Percentiles rank a stretch among this genome's conserved stretches.
phyloP scores from a whole-genome alignment of 208 protist species.

The Acanthamoeba castellanii region DNA sequence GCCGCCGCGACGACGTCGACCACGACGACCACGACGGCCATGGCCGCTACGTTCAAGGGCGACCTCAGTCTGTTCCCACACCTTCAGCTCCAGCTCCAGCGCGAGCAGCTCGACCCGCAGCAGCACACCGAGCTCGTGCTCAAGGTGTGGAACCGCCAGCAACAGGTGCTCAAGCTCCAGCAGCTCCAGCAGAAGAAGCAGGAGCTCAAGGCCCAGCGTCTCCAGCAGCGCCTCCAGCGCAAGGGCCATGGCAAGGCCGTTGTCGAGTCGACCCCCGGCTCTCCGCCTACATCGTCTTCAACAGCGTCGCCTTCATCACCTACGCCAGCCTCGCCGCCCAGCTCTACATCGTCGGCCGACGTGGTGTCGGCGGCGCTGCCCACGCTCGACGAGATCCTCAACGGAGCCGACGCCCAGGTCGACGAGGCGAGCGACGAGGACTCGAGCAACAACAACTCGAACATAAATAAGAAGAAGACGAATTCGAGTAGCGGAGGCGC shows the following conservation, averaged over 20 bases:
- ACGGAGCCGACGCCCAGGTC: background rate
- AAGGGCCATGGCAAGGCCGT: background rate
- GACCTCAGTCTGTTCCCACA: constrained; percentile 20
- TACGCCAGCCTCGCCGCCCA: background rate
- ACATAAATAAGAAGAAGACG: background rate
- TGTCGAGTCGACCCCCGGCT: background rate
- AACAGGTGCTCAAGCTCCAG: constrained; percentile 57
- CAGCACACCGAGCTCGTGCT: constrained; percentile 60
- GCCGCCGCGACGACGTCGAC: background rate
- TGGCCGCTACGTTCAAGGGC: background rate
- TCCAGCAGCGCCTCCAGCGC: background rate
- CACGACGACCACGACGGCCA: background rate
- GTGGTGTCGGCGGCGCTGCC: background rate
- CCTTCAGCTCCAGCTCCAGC: constrained; percentile 40
- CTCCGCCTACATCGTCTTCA: background rate
- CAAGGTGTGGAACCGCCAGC: constrained; percentile 47
- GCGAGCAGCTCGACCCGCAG: constrained; percentile 58
- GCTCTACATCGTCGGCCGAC: background rate
- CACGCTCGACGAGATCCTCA: constrained; percentile 34
- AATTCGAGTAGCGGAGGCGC: background rate
- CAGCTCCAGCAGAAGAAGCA: constrained; percentile 62
- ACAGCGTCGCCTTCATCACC: background rate
- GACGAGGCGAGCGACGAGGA: constrained; percentile 3
- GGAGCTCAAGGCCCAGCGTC: constrained; percentile 30
- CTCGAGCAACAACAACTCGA: background rate